phyloP scores from a whole-genome alignment of 2,329 filamentous ascomycete species.

The Paraconiothyrium brasiliense region DNA sequence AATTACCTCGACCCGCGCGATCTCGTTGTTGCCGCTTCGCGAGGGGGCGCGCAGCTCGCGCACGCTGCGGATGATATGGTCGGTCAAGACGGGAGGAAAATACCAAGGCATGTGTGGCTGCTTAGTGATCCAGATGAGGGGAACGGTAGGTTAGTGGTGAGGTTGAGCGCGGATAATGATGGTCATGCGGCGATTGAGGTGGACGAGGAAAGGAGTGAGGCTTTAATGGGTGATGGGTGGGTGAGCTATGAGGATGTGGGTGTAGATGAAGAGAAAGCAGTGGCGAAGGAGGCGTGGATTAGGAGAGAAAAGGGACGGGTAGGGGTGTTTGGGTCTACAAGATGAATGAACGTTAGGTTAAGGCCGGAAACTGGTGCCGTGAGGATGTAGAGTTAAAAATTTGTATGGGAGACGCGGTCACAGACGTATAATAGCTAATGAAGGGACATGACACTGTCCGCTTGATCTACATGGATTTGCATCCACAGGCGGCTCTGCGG shows the following conservation, averaged over 20 bases:
- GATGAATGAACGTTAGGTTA: not conserved
- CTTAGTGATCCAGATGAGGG: slow-evolving; percentile 37
- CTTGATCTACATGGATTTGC: too few relatives aligned
- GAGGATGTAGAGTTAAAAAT: too few relatives aligned
- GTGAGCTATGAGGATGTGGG: slow-evolving; percentile 4
- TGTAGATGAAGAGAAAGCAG: slow-evolving; percentile 6
- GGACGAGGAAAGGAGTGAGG: slow-evolving; percentile 12
- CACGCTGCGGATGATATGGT: slow-evolving; percentile 30
- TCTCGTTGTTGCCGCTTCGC: slow-evolving; percentile 38
- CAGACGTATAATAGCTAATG: too few relatives aligned
- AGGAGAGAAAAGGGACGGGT: slow-evolving; percentile 7
- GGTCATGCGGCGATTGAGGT: slow-evolving; percentile 34
- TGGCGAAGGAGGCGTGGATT: slow-evolving; percentile 14
- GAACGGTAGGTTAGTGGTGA: slow-evolving; percentile 33
- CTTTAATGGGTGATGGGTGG: slow-evolving; percentile 11
- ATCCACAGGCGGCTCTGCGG: too few relatives aligned
- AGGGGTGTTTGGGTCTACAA: slow-evolving; percentile 6
- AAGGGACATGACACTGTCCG: too few relatives aligned
- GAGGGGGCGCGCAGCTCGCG: slow-evolving; percentile 33
- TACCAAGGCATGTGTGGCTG: slow-evolving; percentile 32
- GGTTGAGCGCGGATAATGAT: slow-evolving; percentile 28
- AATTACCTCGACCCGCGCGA: slow-evolving; percentile 42
- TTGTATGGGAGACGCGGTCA: too few relatives aligned
- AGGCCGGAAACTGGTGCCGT: not conserved
- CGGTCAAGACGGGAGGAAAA: slow-evolving; percentile 22